Conservation (phyloP, 176 grass and related monocot species). For the Sorghum bicolor region Sorghum_bicolor_NCBIv3 NC_012871.2:59953001-59953500, state of each 20-base stretch:
- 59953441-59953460: too few species aligned
- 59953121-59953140: conserved; percentile 94
- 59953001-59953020: background rate
- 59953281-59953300: too few species aligned
- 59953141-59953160: conserved; percentile 81
- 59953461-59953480: too few species aligned
- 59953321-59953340: too few species aligned
- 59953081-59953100: conserved; percentile 85
- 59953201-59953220: conserved; percentile 92
- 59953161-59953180: conserved; percentile 71
- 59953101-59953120: conserved; percentile 72
- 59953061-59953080: conserved; percentile 92
- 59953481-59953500: too few species aligned
- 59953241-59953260: conserved; percentile 62
- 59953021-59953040: background rate
- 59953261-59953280: conserved; percentile 51
- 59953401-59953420: too few species aligned
- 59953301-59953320: too few species aligned
- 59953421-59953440: too few species aligned
- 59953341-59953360: too few species aligned
- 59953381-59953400: too few species aligned
- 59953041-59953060: conserved; percentile 1
- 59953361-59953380: too few species aligned
- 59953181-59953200: conserved; percentile 79
- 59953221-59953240: conserved; percentile 77